These are phyloP conservation scores for Aphanomyces astaci DNA, from an alignment of 352 stramenopile genomes.

Conservation along the genomic window DNA sequence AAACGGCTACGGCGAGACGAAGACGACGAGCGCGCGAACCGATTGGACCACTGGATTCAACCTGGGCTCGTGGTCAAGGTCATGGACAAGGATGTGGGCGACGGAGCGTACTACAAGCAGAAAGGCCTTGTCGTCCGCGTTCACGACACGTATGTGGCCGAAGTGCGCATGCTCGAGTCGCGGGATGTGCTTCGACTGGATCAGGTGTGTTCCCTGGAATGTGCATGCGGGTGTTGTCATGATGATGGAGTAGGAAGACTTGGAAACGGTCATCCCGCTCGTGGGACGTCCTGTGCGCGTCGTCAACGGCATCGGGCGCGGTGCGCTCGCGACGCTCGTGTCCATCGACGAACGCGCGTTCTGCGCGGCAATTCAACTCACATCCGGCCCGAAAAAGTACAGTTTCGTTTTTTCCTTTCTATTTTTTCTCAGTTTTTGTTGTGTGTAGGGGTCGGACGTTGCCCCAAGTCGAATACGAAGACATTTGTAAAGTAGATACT, in stretches of 20 bases:
- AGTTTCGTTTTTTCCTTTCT: neutral
- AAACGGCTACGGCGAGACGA: constrained; percentile 35
- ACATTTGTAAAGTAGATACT: constrained; percentile 56
- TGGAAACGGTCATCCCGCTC: constrained; percentile 85
- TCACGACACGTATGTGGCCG: constrained; percentile 73
- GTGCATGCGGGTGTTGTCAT: neutral
- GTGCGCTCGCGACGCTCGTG: constrained; percentile 50
- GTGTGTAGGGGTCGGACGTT: constrained; percentile 47
- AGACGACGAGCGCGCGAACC: constrained; percentile 37
- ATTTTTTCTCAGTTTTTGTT: too few species aligned
- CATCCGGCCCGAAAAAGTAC: constrained; percentile 48
- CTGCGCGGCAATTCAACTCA: constrained; percentile 52
- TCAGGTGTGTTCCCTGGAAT: constrained; percentile 13
- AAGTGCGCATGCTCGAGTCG: constrained; percentile 73
- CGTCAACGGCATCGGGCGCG: constrained; percentile 61
- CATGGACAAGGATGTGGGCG: constrained; percentile 87
- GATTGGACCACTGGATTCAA: constrained; percentile 87
- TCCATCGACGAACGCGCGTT: constrained; percentile 65
- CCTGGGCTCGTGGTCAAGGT: constrained; percentile 91
- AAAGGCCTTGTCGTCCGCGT: constrained; percentile 76
- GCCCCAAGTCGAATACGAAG: constrained; percentile 74
- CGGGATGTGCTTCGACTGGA: constrained; percentile 75
- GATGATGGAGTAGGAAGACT: constrained; percentile 55
- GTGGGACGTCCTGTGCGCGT: constrained; percentile 59
- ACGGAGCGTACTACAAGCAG: constrained; percentile 81